These are phyloP conservation scores for Beauveria sp. DNA, from an alignment of 2,329 filamentous ascomycete genomes.

Conservation along the genomic window DNA sequence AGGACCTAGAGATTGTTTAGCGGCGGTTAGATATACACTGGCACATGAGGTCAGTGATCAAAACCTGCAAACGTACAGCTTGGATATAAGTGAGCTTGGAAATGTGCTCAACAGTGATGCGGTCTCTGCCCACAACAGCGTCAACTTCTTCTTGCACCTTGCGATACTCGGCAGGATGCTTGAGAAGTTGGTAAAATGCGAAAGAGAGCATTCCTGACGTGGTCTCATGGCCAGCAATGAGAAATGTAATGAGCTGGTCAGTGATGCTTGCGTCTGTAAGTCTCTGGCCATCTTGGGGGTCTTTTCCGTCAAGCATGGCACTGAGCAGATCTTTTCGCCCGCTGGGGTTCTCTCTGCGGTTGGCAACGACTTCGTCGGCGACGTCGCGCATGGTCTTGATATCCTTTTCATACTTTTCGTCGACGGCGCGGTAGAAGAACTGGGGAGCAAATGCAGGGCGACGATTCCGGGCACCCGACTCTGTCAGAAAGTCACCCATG, in stretches of 20 bases:
- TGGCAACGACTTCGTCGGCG: constrained; percentile 51
- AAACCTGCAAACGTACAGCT: constrained; percentile 32
- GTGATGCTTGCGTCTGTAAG: constrained; percentile 56
- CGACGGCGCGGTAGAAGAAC: constrained; percentile 41
- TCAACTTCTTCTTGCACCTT: constrained; percentile 64
- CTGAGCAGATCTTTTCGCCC: constrained; percentile 60
- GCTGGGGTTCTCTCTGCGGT: constrained; percentile 46
- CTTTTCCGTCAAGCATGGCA: constrained; percentile 61
- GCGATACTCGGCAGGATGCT: constrained; percentile 50
- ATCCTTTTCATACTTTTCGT: constrained; percentile 45
- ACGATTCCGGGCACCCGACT: constrained; percentile 43
- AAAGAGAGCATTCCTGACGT: constrained; percentile 62
- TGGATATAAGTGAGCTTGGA: constrained; percentile 58
- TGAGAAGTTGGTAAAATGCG: constrained; percentile 56
- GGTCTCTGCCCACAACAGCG: constrained; percentile 49
- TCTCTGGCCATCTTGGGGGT: constrained; percentile 59
- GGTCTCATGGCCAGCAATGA: constrained; percentile 66
- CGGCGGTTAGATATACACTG: not conserved
- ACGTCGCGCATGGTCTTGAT: constrained; percentile 48
- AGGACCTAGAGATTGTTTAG: constrained; percentile 33
- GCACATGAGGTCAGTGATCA: not conserved
- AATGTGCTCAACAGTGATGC: constrained; percentile 54
- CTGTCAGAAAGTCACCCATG: constrained; percentile 57
- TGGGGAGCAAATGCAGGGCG: constrained; percentile 38
- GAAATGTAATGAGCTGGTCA: constrained; percentile 65